A percentile compares a stretch with the other conserved stretches of the same genome.
Evolutionary conservation across 2,329 filamentous ascomycete species (phyloP).

Genomic region (Fusarium liriodendri): DNA sequence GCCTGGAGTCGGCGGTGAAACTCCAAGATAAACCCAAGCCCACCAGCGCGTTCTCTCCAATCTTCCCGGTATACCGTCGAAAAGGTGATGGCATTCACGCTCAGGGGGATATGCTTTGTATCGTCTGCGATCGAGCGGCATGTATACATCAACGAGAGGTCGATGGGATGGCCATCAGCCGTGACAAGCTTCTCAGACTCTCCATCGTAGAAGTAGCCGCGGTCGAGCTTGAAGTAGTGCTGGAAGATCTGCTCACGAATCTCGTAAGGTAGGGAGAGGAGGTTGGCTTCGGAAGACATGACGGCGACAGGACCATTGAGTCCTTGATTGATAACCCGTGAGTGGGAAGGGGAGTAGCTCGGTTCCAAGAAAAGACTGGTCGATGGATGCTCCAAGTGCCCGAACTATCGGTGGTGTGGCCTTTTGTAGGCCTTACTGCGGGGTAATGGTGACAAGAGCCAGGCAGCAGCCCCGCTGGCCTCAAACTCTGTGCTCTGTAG

Average conservation of each 20-base stretch:
- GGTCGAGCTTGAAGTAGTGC: constrained; percentile 7
- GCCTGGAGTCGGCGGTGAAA: background rate
- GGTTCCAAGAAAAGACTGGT: background rate
- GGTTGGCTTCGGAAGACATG: constrained; percentile 1
- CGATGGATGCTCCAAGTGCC: background rate
- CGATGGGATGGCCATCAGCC: background rate
- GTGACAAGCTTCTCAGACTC: background rate
- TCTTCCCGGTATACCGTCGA: constrained; percentile 4
- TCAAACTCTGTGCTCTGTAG: background rate
- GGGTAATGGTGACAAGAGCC: background rate
- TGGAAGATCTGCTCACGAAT: constrained; percentile 17
- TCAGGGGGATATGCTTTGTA: background rate
- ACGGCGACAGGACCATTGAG: background rate
- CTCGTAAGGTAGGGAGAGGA: constrained; percentile 16
- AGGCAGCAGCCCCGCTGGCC: background rate
- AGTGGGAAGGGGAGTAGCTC: background rate
- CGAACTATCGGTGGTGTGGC: background rate
- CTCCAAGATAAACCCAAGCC: fast-evolving
- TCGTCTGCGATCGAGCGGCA: constrained; percentile 13
- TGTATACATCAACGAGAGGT: constrained; percentile 9
- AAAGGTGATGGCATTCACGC: constrained; percentile 12
- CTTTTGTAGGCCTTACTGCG: background rate
- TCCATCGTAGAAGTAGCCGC: constrained; percentile 13
- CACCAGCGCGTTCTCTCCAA: background rate
- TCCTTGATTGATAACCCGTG: background rate